A percentile compares a stretch with the other conserved stretches of the same genome.
Conservation (phyloP, 352 stramenopile species). For the Phytophthora brassicae region DNA sequence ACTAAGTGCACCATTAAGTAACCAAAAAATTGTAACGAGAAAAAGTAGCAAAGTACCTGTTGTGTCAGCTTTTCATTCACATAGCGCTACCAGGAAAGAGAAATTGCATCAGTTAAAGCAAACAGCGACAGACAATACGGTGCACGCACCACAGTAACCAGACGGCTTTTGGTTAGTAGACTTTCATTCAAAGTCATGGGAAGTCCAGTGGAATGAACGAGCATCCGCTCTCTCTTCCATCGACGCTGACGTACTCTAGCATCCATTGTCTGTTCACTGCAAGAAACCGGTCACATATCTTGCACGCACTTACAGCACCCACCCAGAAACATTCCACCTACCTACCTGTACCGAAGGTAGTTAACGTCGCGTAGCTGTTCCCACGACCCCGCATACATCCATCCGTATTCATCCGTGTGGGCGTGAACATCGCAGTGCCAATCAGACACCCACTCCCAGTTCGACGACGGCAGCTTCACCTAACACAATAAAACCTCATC, state of each 20-base stretch:
- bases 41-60: constrained; percentile 34
- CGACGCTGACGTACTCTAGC: constrained; percentile 49
- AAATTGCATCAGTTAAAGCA: not conserved
- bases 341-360: constrained; percentile 27
- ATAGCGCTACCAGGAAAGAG: constrained; percentile 40
- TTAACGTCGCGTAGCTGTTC: constrained; percentile 30
- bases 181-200: constrained; percentile 28
- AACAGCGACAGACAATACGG: not conserved
- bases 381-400: constrained; percentile 50
- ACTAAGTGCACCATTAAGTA: constrained; percentile 11
- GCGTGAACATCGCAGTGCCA: constrained; percentile 48
- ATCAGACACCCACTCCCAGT: constrained; percentile 67
- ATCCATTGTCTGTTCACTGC: constrained; percentile 38
- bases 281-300: not conserved
- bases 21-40: not conserved
- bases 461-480: constrained; percentile 46
- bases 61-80: constrained; percentile 65
- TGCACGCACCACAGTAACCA: constrained; percentile 39
- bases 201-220: constrained; percentile 36
- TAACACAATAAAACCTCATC: constrained; percentile 10
- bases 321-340: not conserved
- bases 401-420: constrained; percentile 56
- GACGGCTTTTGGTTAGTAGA: constrained; percentile 35
- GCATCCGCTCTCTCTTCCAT: constrained; percentile 65
- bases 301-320: not conserved